These are phyloP conservation scores for Alisma plantagoaquatica DNA, from an alignment of 106 monocot genomes.

Conservation along the genomic window DNA sequence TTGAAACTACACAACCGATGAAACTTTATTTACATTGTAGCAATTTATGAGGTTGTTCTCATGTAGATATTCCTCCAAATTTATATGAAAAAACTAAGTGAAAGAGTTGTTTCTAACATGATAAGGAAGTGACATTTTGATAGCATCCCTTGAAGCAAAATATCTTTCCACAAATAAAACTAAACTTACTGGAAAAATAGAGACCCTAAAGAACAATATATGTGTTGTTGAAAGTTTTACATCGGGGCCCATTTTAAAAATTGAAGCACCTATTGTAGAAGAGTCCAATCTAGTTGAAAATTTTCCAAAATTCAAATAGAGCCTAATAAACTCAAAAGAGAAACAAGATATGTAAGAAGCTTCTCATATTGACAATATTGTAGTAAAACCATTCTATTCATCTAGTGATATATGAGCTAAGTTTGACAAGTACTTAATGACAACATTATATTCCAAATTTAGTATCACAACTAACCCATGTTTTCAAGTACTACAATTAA, in stretches of 20 bases:
- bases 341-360: too few species aligned
- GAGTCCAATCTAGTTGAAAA: too few species aligned
- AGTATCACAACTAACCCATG: too few species aligned
- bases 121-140: neutral
- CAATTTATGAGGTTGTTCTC: neutral
- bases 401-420: too few species aligned
- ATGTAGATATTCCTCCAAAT: neutral
- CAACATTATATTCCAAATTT: too few species aligned
- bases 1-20: neutral
- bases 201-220: constrained; percentile 17
- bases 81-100: neutral
- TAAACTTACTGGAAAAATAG: constrained; percentile 16
- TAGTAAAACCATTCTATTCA: too few species aligned
- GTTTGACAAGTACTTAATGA: too few species aligned
- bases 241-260: constrained; percentile 5
- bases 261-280: too few species aligned
- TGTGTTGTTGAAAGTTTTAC: constrained; percentile 20
- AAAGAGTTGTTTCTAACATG: neutral
- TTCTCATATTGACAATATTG: too few species aligned
- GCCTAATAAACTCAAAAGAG: too few species aligned
- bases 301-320: too few species aligned
- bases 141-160: neutral
- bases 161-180: neutral
- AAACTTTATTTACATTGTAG: neutral
- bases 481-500: too few species aligned